Conservation (phyloP, 495 filamentous ascomycete genomes). For the Penicillium lagena region DNA sequence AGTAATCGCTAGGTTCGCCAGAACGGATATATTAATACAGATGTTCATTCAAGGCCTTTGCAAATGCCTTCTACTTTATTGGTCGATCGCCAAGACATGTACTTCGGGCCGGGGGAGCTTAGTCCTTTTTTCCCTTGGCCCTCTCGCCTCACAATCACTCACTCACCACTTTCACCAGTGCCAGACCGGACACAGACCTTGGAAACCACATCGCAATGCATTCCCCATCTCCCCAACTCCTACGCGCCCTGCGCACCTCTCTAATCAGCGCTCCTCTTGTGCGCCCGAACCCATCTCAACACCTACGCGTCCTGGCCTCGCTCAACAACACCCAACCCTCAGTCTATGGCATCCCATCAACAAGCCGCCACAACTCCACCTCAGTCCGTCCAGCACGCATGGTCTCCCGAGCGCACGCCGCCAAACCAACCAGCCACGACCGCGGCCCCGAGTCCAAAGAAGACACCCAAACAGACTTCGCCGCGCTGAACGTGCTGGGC, state of each 20-base stretch:
- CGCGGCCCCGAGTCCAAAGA: constrained; percentile 54
- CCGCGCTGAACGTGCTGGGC: constrained; percentile 69
- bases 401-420: constrained; percentile 32
- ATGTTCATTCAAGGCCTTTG: neutral
- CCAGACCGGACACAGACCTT: neutral
- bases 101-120: neutral
- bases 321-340: constrained; percentile 1
- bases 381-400: constrained; percentile 25
- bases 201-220: constrained; percentile 20
- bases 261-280: constrained; percentile 6
- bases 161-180: neutral
- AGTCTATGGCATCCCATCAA: constrained; percentile 1
- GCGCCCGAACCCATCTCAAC: constrained; percentile 3
- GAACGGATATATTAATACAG: constrained; percentile 17
- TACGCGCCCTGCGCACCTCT: constrained; percentile 36
- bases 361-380: constrained; percentile 17
- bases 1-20: constrained; percentile 20
- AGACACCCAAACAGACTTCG: constrained; percentile 70
- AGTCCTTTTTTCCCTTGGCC: neutral
- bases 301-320: constrained; percentile 9
- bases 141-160: neutral
- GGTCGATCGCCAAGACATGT: neutral
- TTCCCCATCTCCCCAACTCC: constrained; percentile 37
- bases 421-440: constrained; percentile 40
- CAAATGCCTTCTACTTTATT: neutral